These are phyloP conservation scores for Nepenthes gracilis DNA, from an alignment of 148 eudicot genomes.

Conservation along the genomic window DNA sequence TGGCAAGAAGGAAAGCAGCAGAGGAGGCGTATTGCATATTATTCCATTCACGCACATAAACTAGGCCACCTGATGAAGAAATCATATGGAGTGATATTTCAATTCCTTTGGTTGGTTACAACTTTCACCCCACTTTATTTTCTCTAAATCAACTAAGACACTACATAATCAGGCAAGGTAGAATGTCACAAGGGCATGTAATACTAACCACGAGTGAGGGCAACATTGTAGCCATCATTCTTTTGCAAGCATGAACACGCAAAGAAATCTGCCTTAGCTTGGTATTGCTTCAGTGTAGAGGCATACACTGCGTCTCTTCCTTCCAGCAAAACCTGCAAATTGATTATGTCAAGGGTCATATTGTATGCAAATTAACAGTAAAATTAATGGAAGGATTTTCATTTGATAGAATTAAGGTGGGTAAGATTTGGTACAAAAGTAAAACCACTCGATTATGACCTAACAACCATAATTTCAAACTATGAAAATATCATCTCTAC, in stretches of 20 bases:
- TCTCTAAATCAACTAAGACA: no score
- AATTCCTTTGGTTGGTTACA: neutral
- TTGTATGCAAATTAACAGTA: no score
- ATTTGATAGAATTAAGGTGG: no score
- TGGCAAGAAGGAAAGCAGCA: constrained; percentile 26
- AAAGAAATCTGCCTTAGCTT: constrained; percentile 76
- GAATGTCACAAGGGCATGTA: neutral
- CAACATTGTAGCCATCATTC: constrained; percentile 44
- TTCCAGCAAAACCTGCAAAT: constrained; percentile 45
- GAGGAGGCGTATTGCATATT: constrained; percentile 52
- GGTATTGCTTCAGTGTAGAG: constrained; percentile 48
- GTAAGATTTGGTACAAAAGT: no score
- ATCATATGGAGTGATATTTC: neutral
- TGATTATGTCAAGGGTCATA: neutral
- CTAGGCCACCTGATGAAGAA: constrained; percentile 44
- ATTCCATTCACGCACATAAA: constrained; percentile 66
- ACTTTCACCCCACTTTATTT: neutral
- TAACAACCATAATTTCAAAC: no score
- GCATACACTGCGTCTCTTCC: constrained; percentile 45
- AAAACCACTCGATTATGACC: no score
- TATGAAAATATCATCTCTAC: no score
- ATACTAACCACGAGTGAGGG: constrained; percentile 20
- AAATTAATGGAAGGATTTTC: no score
- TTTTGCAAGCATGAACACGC: constrained; percentile 73
- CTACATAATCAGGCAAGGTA: no score